These are phyloP conservation scores for Botryotinia convoluta DNA, from an alignment of 2,329 filamentous ascomycete species.

Conservation along the genomic window DNA sequence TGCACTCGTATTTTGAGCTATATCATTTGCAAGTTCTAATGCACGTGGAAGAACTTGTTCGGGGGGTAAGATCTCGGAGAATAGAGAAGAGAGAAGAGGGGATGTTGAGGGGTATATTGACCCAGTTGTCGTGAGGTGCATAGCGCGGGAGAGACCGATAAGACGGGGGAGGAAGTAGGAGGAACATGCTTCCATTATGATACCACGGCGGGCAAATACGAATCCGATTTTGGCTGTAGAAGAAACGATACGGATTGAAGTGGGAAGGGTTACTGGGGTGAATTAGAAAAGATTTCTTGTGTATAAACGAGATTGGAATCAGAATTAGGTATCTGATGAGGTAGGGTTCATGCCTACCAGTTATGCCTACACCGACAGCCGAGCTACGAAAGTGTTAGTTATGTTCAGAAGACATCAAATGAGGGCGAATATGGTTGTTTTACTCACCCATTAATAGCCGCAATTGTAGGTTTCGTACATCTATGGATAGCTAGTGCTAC, in stretches of 20 bases:
- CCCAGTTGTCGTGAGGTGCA: slow-evolving; percentile 67
- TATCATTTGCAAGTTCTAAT: slow-evolving; percentile 63
- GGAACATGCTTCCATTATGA: slow-evolving; percentile 70
- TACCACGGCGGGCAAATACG: slow-evolving; percentile 67
- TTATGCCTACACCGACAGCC: slow-evolving; percentile 12
- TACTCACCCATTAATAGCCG: slow-evolving; percentile 52
- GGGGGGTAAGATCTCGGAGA: slow-evolving; percentile 61
- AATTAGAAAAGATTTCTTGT: neutral
- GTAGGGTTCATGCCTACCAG: neutral
- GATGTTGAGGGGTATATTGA: slow-evolving; percentile 53
- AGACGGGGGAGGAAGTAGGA: slow-evolving; percentile 71
- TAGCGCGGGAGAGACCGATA: slow-evolving; percentile 61
- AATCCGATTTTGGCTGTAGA: slow-evolving; percentile 66
- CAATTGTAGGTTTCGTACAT: slow-evolving; percentile 58
- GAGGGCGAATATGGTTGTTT: no score
- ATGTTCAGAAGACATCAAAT: neutral
- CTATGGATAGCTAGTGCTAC: slow-evolving; percentile 54
- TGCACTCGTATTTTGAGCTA: slow-evolving; percentile 63
- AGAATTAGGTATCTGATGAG: neutral
- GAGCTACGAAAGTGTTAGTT: neutral
- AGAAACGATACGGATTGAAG: slow-evolving; percentile 53
- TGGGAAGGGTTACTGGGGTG: slow-evolving; percentile 54
- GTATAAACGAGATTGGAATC: no score
- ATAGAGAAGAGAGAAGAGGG: slow-evolving; percentile 57
- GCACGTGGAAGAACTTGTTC: slow-evolving; percentile 63